A percentile compares a stretch with the other conserved stretches of the same genome.
These are phyloP conservation scores for Fusarium sarcochroum DNA, from an alignment of 2,329 filamentous ascomycete species.

Conservation along the genomic window DNA sequence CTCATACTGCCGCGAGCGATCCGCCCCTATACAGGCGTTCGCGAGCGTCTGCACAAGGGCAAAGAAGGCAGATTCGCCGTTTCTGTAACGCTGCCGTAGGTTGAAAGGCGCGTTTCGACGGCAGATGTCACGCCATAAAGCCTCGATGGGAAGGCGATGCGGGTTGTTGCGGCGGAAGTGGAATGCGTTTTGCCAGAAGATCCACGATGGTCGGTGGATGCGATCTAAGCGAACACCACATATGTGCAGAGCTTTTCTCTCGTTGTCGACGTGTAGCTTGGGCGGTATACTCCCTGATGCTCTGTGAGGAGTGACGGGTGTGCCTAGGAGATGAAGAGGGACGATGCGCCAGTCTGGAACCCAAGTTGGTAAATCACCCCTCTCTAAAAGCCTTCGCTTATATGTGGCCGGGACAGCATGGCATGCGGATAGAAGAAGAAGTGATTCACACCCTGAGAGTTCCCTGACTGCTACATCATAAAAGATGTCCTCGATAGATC, in stretches of 20 bases:
- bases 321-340: constrained; percentile 52
- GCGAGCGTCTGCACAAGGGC: constrained; percentile 54
- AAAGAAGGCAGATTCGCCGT: constrained; percentile 50
- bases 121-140: constrained; percentile 51
- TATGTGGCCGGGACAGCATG: constrained; percentile 39
- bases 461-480: constrained; percentile 52
- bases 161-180: constrained; percentile 42
- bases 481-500: constrained; percentile 51
- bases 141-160: constrained; percentile 47
- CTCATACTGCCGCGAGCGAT: constrained; percentile 47
- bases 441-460: constrained; percentile 47
- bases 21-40: constrained; percentile 51
- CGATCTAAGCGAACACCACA: constrained; percentile 50
- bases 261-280: constrained; percentile 47
- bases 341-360: constrained; percentile 56
- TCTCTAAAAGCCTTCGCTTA: constrained; percentile 13
- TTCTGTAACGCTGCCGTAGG: constrained; percentile 47
- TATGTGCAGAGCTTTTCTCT: constrained; percentile 45
- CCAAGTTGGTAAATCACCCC: constrained; percentile 52
- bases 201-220: constrained; percentile 45
- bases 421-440: constrained; percentile 51
- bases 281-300: constrained; percentile 49
- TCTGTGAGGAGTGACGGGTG: constrained; percentile 51
- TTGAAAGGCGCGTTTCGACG: constrained; percentile 40
- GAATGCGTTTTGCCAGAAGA: constrained; percentile 52